Percentiles rank a stretch among this genome's conserved stretches.
Conservation (phyloP, 1,139 yeast genomes). For the Lodderomyces orthopsilosis region DNA sequence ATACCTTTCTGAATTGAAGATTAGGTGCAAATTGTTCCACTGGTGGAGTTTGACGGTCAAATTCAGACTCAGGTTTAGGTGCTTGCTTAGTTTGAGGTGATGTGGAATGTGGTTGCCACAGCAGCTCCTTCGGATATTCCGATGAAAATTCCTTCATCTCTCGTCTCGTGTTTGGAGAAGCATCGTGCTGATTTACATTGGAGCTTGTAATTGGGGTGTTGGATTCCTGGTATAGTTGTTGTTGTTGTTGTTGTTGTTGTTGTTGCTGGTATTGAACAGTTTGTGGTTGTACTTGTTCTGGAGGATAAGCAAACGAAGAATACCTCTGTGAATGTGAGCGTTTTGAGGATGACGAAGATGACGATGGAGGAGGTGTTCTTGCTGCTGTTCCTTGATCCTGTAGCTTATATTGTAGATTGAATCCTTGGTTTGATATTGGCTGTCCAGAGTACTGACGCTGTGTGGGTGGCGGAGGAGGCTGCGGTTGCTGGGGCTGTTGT, state of each 20-base stretch:
- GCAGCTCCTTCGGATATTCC: background rate
- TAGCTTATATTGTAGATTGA: slow-evolving; percentile 3
- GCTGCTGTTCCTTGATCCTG: background rate
- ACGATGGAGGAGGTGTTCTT: background rate
- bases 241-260: slow-evolving; percentile 6
- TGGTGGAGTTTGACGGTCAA: background rate
- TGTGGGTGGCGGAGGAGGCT: slow-evolving; percentile 7
- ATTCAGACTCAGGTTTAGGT: background rate
- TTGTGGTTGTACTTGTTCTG: slow-evolving; percentile 11
- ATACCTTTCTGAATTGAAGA: slow-evolving; percentile 40
- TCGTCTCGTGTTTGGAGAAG: too few species aligned
- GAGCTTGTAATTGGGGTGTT: too few species aligned
- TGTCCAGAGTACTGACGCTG: background rate
- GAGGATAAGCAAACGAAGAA: background rate
- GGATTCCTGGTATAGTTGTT: slow-evolving; percentile 1
- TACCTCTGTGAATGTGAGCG: background rate
- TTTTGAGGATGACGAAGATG: background rate
- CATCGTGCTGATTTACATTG: too few species aligned
- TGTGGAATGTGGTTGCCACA: background rate
- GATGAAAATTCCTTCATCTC: background rate
- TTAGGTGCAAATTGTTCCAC: background rate
- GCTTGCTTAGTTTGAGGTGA: background rate
- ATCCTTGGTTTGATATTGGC: slow-evolving; percentile 3
- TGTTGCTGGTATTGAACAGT: slow-evolving; percentile 10
- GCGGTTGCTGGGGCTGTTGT: slow-evolving; percentile 4